A percentile compares a stretch with the other conserved stretches of the same genome.
Conservation (phyloP, 106 monocot species). For the Dendrobium catenatum region DNA sequence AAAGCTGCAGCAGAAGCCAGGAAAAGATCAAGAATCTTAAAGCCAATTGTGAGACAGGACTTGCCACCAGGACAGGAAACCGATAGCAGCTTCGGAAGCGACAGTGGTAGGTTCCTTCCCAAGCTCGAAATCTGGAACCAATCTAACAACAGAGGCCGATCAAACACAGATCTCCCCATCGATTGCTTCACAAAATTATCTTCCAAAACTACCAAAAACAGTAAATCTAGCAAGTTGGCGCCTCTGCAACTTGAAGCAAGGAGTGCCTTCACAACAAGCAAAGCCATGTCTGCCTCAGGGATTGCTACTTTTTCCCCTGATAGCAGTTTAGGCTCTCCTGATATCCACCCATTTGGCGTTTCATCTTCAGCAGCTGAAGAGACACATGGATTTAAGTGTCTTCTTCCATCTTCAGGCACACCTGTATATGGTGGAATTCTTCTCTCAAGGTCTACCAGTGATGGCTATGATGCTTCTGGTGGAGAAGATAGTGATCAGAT, state of each 20-base stretch:
- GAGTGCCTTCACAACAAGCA: slow-evolving; percentile 31
- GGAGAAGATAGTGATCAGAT: slow-evolving; percentile 54
- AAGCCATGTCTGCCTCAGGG: slow-evolving; percentile 22
- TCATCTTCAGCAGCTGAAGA: slow-evolving; percentile 32
- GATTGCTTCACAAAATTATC: slow-evolving; percentile 20
- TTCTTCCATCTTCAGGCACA: slow-evolving; percentile 12
- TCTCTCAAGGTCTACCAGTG: slow-evolving; percentile 40
- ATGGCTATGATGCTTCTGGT: slow-evolving; percentile 56
- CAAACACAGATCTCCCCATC: slow-evolving; percentile 3
- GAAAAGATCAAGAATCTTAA: slow-evolving; percentile 35
- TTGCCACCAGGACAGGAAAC: slow-evolving; percentile 13
- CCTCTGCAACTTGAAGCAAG: slow-evolving; percentile 51
- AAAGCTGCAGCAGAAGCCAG: slow-evolving; percentile 38
- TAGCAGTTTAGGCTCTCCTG: slow-evolving; percentile 38
- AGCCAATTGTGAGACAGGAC: slow-evolving; percentile 27
- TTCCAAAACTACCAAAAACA: slow-evolving; percentile 16
- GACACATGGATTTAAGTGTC: neutral
- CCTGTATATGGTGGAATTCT: slow-evolving; percentile 18
- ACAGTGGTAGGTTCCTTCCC: slow-evolving; percentile 14
- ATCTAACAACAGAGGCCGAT: slow-evolving; percentile 25
- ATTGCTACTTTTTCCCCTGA: slow-evolving; percentile 35
- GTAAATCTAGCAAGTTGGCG: slow-evolving; percentile 14
- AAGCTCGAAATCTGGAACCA: neutral
- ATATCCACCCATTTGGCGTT: slow-evolving; percentile 23
- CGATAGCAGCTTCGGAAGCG: slow-evolving; percentile 23